Evolutionary conservation across 768 basidiomycete genomes (phyloP), one percentile per base, ranked within the genome.

Genomic region (Amanita muscaria): DNA sequence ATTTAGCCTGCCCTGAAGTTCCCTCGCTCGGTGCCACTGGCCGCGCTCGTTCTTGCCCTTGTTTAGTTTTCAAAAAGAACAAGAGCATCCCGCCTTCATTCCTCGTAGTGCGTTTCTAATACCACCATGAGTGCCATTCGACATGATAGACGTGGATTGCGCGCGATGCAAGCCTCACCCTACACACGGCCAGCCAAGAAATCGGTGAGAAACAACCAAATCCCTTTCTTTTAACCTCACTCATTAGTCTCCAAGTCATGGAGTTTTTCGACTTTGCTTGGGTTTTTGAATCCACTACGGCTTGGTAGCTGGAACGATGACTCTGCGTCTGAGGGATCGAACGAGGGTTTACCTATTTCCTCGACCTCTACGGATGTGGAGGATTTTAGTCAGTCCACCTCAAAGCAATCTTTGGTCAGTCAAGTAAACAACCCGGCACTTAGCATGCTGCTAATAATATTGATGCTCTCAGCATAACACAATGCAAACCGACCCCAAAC

Each of bases 61-160:
- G 46, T 51, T 51, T 34, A 43, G 39, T 49, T 49, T 48, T 53
- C 32, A 33, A 19, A 12, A 21, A 34, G 31, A 8, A 44, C 50
- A 47, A 43, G 42, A 49, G 51, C 31, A 45, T 43, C 47, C 18
- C 18, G 38, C 37, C 37, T 50, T 40, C 39, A 22, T 31, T 12
- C 36, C 36, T n/a, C n/a, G n/a, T n/a, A n/a, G n/a, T 30, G 42
- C 48, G 40, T 22, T 44, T 22, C 15, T 44, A 31, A 45, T 35
- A 30, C 55, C 50, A 53, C 54, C 32, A 83, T 83, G 80, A 80
- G 80, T 54, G 77, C 70, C 30, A 62, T 74, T 53, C 72, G 81
- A 46, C 59, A 63, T 60, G 25, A 65, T 27, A 51, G 53, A 54
- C 53, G 70, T 66, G 48, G 70, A 60, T 54, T 66, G 61, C 66